Conservation (phyloP, 306 rosid species). For the Acmispon strigosus region DNA sequence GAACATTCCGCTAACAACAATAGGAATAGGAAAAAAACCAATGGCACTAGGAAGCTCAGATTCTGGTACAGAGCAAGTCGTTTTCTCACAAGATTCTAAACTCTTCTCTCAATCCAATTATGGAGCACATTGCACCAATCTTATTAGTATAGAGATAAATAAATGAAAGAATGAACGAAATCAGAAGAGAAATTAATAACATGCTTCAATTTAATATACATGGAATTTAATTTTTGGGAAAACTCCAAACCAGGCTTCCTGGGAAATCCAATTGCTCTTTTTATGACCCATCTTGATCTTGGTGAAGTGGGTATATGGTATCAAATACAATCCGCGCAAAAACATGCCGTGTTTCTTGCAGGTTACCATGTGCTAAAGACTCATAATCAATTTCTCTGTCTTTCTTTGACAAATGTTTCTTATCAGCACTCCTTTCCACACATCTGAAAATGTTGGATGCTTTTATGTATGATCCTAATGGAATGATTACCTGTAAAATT, state of each 20-base stretch:
- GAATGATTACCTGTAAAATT: conserved; percentile 59
- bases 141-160: no score
- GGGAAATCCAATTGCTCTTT: neutral
- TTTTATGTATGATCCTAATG: conserved; percentile 43
- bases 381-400: conserved; percentile 46
- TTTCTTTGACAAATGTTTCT: conserved; percentile 43
- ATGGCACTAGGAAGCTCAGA: no score
- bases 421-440: conserved; percentile 12
- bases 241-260: neutral
- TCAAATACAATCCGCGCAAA: conserved; percentile 82
- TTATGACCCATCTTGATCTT: conserved; percentile 11
- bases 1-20: neutral
- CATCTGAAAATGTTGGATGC: conserved; percentile 43
- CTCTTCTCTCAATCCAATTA: no score
- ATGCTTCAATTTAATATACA: no score
- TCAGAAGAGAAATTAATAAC: no score
- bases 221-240: neutral
- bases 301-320: conserved; percentile 54
- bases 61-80: no score
- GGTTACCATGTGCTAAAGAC: conserved; percentile 38
- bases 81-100: no score
- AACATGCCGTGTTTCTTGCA: conserved; percentile 53
- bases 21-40: no score
- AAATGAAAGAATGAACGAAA: no score
- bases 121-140: no score